Conservation (phyloP, 1,284 basidiomycete species). For the Puccinia novopanici region DNA sequence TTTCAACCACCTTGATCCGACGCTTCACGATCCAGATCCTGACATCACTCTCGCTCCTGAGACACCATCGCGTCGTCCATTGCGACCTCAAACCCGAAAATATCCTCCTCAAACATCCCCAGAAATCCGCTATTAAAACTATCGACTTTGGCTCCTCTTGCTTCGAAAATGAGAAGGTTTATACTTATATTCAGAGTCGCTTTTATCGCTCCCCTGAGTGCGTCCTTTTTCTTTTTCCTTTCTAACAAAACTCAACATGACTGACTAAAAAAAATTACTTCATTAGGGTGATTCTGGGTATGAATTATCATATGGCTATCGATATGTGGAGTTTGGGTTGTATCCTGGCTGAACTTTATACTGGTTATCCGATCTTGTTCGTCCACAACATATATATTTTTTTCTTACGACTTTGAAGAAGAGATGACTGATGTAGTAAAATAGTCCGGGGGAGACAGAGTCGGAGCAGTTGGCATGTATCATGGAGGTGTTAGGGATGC, state of each 20-base stretch:
- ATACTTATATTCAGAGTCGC: conserved; percentile 94
- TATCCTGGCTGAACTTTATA: conserved; percentile 94
- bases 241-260: no score
- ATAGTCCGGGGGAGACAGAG: conserved; percentile 63
- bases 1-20: conserved; percentile 89
- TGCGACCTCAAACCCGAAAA: conserved; percentile 99
- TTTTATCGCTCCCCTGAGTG: conserved; percentile 91
- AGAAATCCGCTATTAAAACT: conserved; percentile 94
- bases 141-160: conserved; percentile 99
- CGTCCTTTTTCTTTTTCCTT: not conserved
- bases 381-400: not conserved
- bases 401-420: not conserved
- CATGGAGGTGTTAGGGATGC: conserved; percentile 96
- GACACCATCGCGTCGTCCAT: conserved; percentile 96
- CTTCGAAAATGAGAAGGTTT: conserved; percentile 98
- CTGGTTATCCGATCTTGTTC: conserved; percentile 92
- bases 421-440: not conserved
- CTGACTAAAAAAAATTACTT: not conserved
- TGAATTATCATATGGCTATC: conserved; percentile 81
- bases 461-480: conserved; percentile 98
- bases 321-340: conserved; percentile 96
- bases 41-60: conserved; percentile 83
- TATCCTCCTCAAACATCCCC: conserved; percentile 87
- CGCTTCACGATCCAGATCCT: conserved; percentile 97
- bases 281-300: conserved; percentile 74